phyloP scores from a whole-genome alignment of 176 grass and related monocot genomes.

The Triticum urartu region DNA sequence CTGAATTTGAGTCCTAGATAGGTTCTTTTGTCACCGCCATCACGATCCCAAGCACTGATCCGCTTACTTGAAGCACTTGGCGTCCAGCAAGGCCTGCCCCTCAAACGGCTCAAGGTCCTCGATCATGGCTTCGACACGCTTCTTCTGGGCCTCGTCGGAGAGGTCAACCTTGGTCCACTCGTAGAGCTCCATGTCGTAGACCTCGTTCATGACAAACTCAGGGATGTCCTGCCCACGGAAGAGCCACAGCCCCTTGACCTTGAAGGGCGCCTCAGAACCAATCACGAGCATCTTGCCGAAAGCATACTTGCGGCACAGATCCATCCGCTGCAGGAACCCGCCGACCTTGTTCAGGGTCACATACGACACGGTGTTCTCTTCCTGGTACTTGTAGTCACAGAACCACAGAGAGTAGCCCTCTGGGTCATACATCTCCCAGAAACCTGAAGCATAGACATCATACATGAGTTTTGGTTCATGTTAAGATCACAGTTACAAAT shows the following conservation, averaged over 20 bases:
- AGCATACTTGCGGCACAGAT: conserved; percentile 81
- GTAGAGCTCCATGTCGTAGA: conserved; percentile 96
- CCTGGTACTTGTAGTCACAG: conserved; percentile 98
- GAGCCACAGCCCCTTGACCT: conserved; percentile 95
- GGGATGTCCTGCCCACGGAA: conserved; percentile 95
- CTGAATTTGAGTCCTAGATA: conserved; percentile 19
- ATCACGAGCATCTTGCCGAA: conserved; percentile 99
- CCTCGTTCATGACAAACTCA: conserved; percentile 85
- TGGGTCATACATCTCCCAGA: conserved; percentile 98
- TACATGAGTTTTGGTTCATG: neutral
- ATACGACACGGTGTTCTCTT: conserved; percentile 85
- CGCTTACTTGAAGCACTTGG: conserved; percentile 95
- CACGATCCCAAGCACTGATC: neutral
- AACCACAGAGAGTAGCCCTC: conserved; percentile 99
- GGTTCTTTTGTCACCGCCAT: neutral
- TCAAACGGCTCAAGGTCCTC: conserved; percentile 96
- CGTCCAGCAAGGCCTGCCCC: conserved; percentile 71
- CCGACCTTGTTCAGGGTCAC: conserved; percentile 96
- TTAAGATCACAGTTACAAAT: neutral
- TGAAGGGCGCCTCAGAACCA: conserved; percentile 71
- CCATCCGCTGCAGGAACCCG: conserved; percentile 95
- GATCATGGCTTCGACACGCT: conserved; percentile 77
- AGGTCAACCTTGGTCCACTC: conserved; percentile 89
- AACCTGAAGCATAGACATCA: conserved; percentile 52
- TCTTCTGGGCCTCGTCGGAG: conserved; percentile 72